Evolutionary conservation across 257 asterid genomes (phyloP).

Genomic region (Galeopsis tetrahit): DNA sequence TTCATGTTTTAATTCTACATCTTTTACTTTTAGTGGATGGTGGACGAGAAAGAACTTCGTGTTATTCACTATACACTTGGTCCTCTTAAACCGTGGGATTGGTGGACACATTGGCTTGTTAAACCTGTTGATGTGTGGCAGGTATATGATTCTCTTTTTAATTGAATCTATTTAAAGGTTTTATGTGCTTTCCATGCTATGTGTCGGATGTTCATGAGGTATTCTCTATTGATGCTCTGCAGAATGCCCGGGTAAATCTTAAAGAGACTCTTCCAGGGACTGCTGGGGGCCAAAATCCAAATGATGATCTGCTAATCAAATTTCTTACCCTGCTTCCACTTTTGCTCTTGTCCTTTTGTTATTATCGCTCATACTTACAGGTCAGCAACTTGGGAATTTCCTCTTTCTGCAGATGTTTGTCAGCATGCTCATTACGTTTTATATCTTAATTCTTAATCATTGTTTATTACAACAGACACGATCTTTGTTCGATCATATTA

Average conservation of each 20-base stretch:
- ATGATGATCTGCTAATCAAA: conserved; percentile 62
- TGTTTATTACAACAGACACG: conserved; percentile 59
- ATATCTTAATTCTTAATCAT: conserved; percentile 30
- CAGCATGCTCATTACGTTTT: conserved; percentile 19
- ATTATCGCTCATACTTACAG: conserved; percentile 73
- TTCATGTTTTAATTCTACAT: not conserved
- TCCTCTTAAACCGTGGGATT: conserved; percentile 99
- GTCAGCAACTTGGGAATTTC: conserved; percentile 44
- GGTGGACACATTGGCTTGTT: conserved; percentile 99
- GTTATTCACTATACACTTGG: conserved; percentile 97
- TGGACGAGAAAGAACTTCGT: conserved; percentile 84
- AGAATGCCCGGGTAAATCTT: conserved; percentile 72
- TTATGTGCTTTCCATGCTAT: conserved; percentile 20
- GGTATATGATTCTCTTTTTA: conserved; percentile 47
- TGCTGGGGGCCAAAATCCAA: conserved; percentile 83
- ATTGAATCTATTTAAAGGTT: conserved; percentile 6
- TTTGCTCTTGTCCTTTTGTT: conserved; percentile 57
- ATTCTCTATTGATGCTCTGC: conserved; percentile 41
- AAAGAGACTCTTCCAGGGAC: conserved; percentile 89
- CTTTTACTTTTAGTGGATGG: conserved; percentile 86
- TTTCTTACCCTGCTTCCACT: conserved; percentile 74
- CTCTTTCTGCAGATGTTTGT: conserved; percentile 25
- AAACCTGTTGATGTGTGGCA: conserved; percentile 98
- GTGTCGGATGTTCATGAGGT: not conserved
- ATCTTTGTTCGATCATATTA: conserved; percentile 68